These are phyloP conservation scores for Colletotrichum sidae DNA, from an alignment of 2,329 filamentous ascomycete species.

Conservation along the genomic window DNA sequence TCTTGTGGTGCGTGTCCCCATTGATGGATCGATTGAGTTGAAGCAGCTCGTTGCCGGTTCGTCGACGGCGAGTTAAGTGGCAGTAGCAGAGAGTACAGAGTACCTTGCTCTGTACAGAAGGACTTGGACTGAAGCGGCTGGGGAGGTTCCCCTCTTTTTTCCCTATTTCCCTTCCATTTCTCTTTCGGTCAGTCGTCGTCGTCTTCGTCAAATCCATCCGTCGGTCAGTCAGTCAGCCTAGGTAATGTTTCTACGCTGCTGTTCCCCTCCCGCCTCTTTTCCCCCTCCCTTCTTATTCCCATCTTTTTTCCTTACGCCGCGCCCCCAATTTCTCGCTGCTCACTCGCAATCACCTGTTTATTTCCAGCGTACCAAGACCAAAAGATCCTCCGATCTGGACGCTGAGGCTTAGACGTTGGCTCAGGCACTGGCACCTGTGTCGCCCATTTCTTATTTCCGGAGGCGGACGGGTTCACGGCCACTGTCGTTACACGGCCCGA, in stretches of 20 bases:
- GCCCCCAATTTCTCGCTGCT: conserved; percentile 7
- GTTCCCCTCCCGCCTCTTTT: background rate
- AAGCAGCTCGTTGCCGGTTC: no score
- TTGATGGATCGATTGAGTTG: no score
- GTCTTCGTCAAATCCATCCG: background rate
- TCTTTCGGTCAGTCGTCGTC: background rate
- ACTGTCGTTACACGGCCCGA: no score
- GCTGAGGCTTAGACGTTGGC: background rate
- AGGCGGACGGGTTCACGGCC: no score
- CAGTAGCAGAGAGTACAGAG: background rate
- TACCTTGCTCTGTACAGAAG: background rate
- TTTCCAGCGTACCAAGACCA: conserved; percentile 34
- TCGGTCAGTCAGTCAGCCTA: background rate
- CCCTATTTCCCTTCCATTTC: background rate
- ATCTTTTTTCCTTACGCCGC: conserved; percentile 9
- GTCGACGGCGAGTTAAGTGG: background rate
- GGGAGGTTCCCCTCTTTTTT: background rate
- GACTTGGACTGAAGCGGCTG: background rate
- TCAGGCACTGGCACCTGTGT: background rate
- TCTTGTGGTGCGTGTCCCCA: no score
- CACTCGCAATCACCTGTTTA: conserved; percentile 37
- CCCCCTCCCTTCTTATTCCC: conserved; percentile 26
- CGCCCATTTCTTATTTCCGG: background rate
- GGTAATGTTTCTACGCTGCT: background rate
- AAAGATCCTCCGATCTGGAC: conserved; percentile 10